Evolutionary conservation across 2,329 filamentous ascomycete genomes (phyloP).

Genomic region (Ascochyta lentis): DNA sequence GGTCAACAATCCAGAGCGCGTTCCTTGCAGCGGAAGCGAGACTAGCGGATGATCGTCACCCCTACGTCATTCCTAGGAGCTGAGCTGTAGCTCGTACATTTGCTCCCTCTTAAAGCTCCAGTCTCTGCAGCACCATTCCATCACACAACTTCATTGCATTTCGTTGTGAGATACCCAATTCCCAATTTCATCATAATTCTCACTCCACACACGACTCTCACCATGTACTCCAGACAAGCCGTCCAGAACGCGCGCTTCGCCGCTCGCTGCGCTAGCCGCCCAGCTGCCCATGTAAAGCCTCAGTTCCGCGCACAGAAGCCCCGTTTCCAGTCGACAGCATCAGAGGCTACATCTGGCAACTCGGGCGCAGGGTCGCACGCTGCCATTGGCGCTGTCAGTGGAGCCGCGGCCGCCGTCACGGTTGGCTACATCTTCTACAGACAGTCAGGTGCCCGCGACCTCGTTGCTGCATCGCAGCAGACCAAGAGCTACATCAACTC

Average conservation of each 20-base stretch:
- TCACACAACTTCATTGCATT: slow-evolving; percentile 12
- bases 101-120: slow-evolving; percentile 10
- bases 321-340: slow-evolving; percentile 44
- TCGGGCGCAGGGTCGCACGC: slow-evolving; percentile 46
- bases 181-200: slow-evolving; percentile 11
- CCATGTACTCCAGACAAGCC: slow-evolving; percentile 47
- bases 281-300: slow-evolving; percentile 33
- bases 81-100: not conserved
- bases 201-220: slow-evolving; percentile 2
- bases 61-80: slow-evolving; percentile 6
- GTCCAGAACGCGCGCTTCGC: slow-evolving; percentile 40
- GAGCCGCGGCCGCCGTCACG: slow-evolving; percentile 56
- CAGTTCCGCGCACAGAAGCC: slow-evolving; percentile 38
- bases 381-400: slow-evolving; percentile 58
- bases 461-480: slow-evolving; percentile 59
- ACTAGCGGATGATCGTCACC: slow-evolving; percentile 6
- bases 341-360: slow-evolving; percentile 27
- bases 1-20: not conserved
- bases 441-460: slow-evolving; percentile 58
- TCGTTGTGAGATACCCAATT: slow-evolving; percentile 3
- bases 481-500: slow-evolving; percentile 67
- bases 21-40: not conserved
- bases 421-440: slow-evolving; percentile 62
- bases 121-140: not conserved
- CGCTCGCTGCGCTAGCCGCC: slow-evolving; percentile 39